These are phyloP conservation scores for Aspergillus puulaauensis DNA, from an alignment of 2,329 filamentous ascomycete species.

Conservation along the genomic window DNA sequence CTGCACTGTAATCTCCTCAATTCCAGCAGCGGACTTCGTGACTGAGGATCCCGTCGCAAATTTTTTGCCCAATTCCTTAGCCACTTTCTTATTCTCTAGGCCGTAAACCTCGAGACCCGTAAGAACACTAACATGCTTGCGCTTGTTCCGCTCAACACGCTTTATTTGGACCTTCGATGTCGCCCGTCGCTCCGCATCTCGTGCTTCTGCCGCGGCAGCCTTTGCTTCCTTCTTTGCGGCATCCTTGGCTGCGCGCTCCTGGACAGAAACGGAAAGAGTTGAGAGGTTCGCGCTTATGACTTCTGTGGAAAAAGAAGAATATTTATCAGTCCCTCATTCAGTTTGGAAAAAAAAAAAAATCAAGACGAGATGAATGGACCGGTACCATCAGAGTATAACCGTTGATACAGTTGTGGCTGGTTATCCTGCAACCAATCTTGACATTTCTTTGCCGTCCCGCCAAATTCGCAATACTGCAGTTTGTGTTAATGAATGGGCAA, in stretches of 20 bases:
- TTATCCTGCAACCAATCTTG: slow-evolving; percentile 87
- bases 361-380: background rate
- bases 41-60: slow-evolving; percentile 93
- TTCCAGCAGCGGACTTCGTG: slow-evolving; percentile 80
- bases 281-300: slow-evolving; percentile 81
- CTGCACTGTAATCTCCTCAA: slow-evolving; percentile 97
- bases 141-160: slow-evolving; percentile 96
- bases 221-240: slow-evolving; percentile 96
- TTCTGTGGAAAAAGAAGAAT: slow-evolving; percentile 50
- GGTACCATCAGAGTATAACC: slow-evolving; percentile 82
- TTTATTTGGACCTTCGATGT: slow-evolving; percentile 86
- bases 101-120: slow-evolving; percentile 86
- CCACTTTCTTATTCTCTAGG: slow-evolving; percentile 89
- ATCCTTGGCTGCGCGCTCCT: slow-evolving; percentile 94
- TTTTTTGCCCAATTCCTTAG: slow-evolving; percentile 98
- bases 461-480: slow-evolving; percentile 94
- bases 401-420: slow-evolving; percentile 70
- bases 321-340: background rate
- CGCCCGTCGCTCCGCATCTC: slow-evolving; percentile 78
- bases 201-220: slow-evolving; percentile 81
- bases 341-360: background rate
- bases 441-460: slow-evolving; percentile 93
- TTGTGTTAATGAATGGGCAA: slow-evolving; percentile 5
- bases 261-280: slow-evolving; percentile 82
- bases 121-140: slow-evolving; percentile 95